Evolutionary conservation across 192 early-diverging fungal genomes (phyloP).

Genomic region (Dimargaris verticillata): DNA sequence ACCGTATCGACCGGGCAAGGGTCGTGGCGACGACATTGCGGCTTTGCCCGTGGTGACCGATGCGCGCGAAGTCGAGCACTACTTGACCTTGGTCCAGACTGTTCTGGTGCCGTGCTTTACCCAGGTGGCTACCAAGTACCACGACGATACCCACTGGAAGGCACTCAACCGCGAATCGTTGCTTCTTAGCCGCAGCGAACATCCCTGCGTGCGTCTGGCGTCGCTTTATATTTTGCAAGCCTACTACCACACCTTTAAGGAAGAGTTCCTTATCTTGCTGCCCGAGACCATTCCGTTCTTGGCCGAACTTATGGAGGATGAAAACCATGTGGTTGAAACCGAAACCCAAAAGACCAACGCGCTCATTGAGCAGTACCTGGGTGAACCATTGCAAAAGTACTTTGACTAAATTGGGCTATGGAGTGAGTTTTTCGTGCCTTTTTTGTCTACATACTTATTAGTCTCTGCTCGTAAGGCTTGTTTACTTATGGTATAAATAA

Average conservation of each 20-base stretch:
- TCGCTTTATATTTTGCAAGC: slow-evolving; percentile 55
- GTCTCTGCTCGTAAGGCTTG: too few relatives aligned
- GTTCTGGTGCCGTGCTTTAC: slow-evolving; percentile 59
- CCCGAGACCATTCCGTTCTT: slow-evolving; percentile 90
- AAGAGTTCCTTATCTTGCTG: slow-evolving; percentile 79
- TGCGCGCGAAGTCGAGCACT: not conserved
- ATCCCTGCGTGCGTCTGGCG: slow-evolving; percentile 48
- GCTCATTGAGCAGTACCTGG: slow-evolving; percentile 77
- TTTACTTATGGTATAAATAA: too few relatives aligned
- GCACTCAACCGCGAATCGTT: slow-evolving; percentile 66
- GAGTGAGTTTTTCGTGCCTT: too few relatives aligned
- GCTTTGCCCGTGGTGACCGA: not conserved
- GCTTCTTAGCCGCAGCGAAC: slow-evolving; percentile 57
- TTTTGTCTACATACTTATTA: too few relatives aligned
- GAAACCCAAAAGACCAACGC: slow-evolving; percentile 64
- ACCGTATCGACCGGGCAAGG: not conserved
- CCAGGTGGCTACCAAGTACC: slow-evolving; percentile 60
- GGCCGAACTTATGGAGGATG: slow-evolving; percentile 91
- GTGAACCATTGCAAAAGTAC: slow-evolving; percentile 78
- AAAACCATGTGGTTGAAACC: slow-evolving; percentile 67
- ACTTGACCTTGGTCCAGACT: slow-evolving; percentile 5
- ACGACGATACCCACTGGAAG: slow-evolving; percentile 76
- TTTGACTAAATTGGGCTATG: slow-evolving; percentile 31
- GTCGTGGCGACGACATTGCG: not conserved
- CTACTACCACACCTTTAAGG: slow-evolving; percentile 76